Evolutionary conservation across 1,284 basidiomycete species (phyloP).

Genomic region (Schizophyllum commune): DNA sequence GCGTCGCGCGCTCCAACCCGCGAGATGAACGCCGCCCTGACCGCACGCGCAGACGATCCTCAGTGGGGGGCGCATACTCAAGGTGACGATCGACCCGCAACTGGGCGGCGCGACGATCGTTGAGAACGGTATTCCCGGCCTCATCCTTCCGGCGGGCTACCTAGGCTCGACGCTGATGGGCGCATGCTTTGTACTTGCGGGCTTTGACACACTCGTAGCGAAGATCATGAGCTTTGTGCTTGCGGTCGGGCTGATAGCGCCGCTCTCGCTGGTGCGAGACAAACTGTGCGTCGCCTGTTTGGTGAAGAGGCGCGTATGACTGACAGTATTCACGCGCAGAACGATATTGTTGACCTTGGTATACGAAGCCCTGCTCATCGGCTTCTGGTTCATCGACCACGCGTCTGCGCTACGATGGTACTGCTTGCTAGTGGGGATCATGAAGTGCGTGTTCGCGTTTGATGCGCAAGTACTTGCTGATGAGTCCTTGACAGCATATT

Average conservation of each 20-base stretch:
- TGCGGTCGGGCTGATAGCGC: conserved; percentile 65
- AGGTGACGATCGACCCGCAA: conserved; percentile 76
- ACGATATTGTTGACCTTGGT: conserved; percentile 69
- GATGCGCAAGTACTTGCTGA: conserved; percentile 4
- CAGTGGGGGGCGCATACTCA: conserved; percentile 66
- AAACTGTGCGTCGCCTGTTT: conserved; percentile 51
- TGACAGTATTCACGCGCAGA: conserved; percentile 29
- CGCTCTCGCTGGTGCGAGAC: conserved; percentile 72
- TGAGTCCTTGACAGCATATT: conserved; percentile 43
- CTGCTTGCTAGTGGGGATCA: conserved; percentile 72
- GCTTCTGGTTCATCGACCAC: conserved; percentile 82
- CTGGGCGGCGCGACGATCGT: conserved; percentile 74
- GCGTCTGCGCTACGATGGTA: conserved; percentile 77
- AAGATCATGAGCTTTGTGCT: conserved; percentile 79
- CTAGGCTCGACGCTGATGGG: conserved; percentile 73
- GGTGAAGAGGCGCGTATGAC: conserved; percentile 1
- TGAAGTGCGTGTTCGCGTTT: conserved; percentile 53
- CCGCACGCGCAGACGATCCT: conserved; percentile 51
- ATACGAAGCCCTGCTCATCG: conserved; percentile 70
- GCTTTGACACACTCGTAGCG: conserved; percentile 72
- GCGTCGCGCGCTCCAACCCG: conserved; percentile 23
- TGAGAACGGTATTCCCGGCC: conserved; percentile 60
- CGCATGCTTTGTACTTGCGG: conserved; percentile 70
- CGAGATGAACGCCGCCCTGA: conserved; percentile 1
- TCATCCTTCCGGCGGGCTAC: conserved; percentile 70